phyloP scores from a whole-genome alignment of 2,329 filamentous ascomycete genomes.

The Furcasterigmium sp. region DNA sequence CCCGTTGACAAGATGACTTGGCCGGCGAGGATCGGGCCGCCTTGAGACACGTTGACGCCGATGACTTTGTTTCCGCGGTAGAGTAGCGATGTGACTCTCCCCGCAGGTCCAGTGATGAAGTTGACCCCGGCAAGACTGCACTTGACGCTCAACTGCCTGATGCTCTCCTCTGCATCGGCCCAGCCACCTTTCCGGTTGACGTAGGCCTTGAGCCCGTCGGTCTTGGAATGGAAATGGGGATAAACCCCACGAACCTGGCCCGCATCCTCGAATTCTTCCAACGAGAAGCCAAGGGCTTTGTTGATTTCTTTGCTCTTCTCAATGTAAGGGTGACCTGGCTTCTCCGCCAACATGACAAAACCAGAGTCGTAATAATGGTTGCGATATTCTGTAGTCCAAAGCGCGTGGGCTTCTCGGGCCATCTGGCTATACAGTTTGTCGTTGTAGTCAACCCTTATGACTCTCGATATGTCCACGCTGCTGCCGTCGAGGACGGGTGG shows the following conservation, averaged over 20 bases:
- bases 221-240: slow-evolving; percentile 13
- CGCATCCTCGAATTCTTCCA: slow-evolving; percentile 20
- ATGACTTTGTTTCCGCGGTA: slow-evolving; percentile 11
- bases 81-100: slow-evolving; percentile 16
- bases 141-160: slow-evolving; percentile 15
- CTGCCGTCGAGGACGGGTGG: slow-evolving; percentile 18
- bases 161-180: slow-evolving; percentile 21
- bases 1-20: slow-evolving; percentile 54
- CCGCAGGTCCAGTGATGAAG: slow-evolving; percentile 20
- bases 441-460: slow-evolving; percentile 28
- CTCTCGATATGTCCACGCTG: slow-evolving; percentile 18
- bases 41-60: slow-evolving; percentile 14
- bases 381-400: slow-evolving; percentile 19
- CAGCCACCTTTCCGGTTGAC: slow-evolving; percentile 21
- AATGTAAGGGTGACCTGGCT: slow-evolving; percentile 6
- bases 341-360: slow-evolving; percentile 19
- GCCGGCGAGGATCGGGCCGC: not conserved
- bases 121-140: slow-evolving; percentile 20
- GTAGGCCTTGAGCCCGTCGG: slow-evolving; percentile 12
- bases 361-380: slow-evolving; percentile 22
- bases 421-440: slow-evolving; percentile 21
- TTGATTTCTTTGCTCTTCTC: slow-evolving; percentile 12
- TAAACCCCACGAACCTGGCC: slow-evolving; percentile 10
- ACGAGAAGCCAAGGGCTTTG: slow-evolving; percentile 9
- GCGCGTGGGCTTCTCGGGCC: slow-evolving; percentile 20